Base-by-base conservation (phyloP, 495 filamentous ascomycete genomes). In the Astrocystis sublimbata region DNA sequence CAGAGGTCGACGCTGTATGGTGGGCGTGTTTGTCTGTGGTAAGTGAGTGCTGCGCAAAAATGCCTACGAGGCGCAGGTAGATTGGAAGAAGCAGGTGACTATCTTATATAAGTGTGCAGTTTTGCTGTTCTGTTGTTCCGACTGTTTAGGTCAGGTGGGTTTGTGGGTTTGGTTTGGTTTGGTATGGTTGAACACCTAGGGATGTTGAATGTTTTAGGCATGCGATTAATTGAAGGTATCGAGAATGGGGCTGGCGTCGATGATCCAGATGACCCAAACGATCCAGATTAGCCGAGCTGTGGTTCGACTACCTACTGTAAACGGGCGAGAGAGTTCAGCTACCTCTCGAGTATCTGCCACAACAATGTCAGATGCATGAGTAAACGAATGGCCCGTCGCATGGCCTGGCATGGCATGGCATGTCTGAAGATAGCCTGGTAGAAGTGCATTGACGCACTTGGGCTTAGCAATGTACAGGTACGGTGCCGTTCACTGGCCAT, bases 351-450 rank as follows among this genome's bases (percentile, higher is more conserved):
- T 8, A 54, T 9, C 26, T 13, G 10, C n/a, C 17, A 15, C 9
- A n/a, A n/a, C n/a, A n/a, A n/a, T n/a, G n/a, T n/a, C 15, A 52
- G 28, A 52, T 12, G 28, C 30, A 23, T 53, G 31, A 53, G 23
- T 51, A 50, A 49, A 30, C 28, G n/a, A 33, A 50, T 50, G 45
- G 45, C n/a, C 42, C 21, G 42, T 45, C 42, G n/a, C n/a, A n/a
- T n/a, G n/a, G n/a, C n/a, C n/a, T n/a, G n/a, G n/a, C n/a, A n/a
- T n/a, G n/a, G n/a, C n/a, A n/a, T n/a, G n/a, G n/a, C n/a, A n/a
- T n/a, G n/a, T n/a, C n/a, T n/a, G n/a, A n/a, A n/a, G n/a, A n/a
- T n/a, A n/a, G n/a, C n/a, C n/a, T n/a, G 33, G 33, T 13, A 6
- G 33, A 6, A 6, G 5, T 45, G 54, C 54, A 41, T 57, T 43